These are phyloP conservation scores for Phlegmacium glaucopus DNA, from an alignment of 768 basidiomycete species.

Conservation along the genomic window DNA sequence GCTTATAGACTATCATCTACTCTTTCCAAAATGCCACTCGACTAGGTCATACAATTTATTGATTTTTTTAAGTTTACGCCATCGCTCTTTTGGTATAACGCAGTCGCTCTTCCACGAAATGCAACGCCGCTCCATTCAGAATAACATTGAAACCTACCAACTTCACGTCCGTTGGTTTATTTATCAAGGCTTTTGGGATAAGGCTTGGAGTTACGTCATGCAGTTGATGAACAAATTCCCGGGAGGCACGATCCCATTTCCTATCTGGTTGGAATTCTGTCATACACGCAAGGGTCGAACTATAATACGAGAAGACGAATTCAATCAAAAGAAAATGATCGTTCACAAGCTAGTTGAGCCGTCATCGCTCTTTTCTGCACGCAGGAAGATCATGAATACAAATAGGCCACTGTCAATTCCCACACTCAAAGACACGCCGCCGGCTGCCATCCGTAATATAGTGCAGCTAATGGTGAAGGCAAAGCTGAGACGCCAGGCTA, in stretches of 20 bases:
- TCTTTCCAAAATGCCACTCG: slow-evolving; percentile 33
- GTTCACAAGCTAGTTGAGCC: no score
- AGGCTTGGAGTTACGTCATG: slow-evolving; percentile 49
- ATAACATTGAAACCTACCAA: slow-evolving; percentile 54
- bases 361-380: slow-evolving; percentile 4
- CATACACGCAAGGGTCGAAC: slow-evolving; percentile 35
- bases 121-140: slow-evolving; percentile 35
- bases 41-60: slow-evolving; percentile 45
- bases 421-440: slow-evolving; percentile 32
- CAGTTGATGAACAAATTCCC: slow-evolving; percentile 14
- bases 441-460: slow-evolving; percentile 41
- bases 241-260: slow-evolving; percentile 31
- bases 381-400: slow-evolving; percentile 13
- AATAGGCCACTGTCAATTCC: slow-evolving; percentile 16
- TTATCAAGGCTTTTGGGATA: slow-evolving; percentile 50
- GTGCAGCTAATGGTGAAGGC: slow-evolving; percentile 44
- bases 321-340: slow-evolving; percentile 1
- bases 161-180: slow-evolving; percentile 56
- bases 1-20: slow-evolving; percentile 49
- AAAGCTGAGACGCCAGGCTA: slow-evolving; percentile 35
- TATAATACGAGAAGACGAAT: neutral
- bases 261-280: slow-evolving; percentile 64
- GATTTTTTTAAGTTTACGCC: slow-evolving; percentile 46
- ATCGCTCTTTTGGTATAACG: slow-evolving; percentile 44
- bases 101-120: slow-evolving; percentile 45